These are phyloP conservation scores for Selaginella moellendorffii DNA, from an alignment of 75 land plant genomes.

Conservation along the genomic window DNA sequence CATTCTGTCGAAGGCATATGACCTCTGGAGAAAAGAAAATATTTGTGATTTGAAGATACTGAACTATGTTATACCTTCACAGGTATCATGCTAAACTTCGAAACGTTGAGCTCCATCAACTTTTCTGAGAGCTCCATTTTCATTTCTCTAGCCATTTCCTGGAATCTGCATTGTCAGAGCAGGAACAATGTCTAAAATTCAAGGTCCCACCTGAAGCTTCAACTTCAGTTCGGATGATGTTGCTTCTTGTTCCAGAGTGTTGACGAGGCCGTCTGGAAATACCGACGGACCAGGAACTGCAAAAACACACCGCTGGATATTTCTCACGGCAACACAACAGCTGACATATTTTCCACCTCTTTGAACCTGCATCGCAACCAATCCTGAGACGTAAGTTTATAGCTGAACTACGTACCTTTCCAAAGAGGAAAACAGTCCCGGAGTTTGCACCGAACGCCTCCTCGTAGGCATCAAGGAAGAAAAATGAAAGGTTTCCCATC, in stretches of 20 bases:
- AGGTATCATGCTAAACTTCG: slow-evolving; percentile 64
- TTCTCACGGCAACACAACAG: slow-evolving; percentile 79
- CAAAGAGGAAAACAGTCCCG: slow-evolving; percentile 90
- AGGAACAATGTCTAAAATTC: background rate
- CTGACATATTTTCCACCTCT: slow-evolving; percentile 48
- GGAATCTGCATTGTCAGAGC: background rate
- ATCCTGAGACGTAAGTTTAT: background rate
- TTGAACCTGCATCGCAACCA: slow-evolving; percentile 39
- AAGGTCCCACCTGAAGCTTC: background rate
- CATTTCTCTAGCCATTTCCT: slow-evolving; percentile 67
- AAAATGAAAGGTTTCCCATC: slow-evolving; percentile 63
- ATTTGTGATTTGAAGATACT: no score
- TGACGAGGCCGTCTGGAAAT: slow-evolving; percentile 30
- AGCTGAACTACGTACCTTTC: slow-evolving; percentile 36
- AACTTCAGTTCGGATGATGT: background rate
- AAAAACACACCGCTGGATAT: slow-evolving; percentile 83
- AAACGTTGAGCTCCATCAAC: slow-evolving; percentile 59
- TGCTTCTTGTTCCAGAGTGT: slow-evolving; percentile 36
- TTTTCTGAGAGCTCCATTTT: slow-evolving; percentile 58
- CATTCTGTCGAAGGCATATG: slow-evolving; percentile 75
- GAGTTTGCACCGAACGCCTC: slow-evolving; percentile 62
- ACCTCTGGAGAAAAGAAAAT: slow-evolving; percentile 35
- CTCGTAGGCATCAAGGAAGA: slow-evolving; percentile 82
- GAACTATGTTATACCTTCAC: slow-evolving; percentile 52
- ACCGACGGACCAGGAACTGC: slow-evolving; percentile 55